Evolutionary conservation across 352 stramenopile species (phyloP).

Genomic region (Phytophthora quininea): DNA sequence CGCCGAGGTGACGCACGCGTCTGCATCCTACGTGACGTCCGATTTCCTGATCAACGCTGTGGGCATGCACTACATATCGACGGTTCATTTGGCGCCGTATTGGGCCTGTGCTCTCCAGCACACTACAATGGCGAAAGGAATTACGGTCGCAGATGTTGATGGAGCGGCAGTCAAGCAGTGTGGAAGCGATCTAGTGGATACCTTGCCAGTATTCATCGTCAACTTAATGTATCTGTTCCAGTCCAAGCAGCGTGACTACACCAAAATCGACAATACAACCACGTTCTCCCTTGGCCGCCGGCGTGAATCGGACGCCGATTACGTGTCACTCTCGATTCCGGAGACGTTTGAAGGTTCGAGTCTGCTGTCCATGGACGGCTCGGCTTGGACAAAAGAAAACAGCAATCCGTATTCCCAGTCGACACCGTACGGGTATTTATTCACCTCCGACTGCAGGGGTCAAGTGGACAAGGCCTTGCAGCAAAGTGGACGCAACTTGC

Average conservation of each 20-base stretch:
- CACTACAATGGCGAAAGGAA: conserved; percentile 39
- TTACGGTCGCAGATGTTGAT: conserved; percentile 24
- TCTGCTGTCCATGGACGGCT: conserved; percentile 32
- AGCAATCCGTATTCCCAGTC: conserved; percentile 6
- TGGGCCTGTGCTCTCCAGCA: conserved; percentile 44
- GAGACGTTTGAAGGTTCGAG: conserved; percentile 26
- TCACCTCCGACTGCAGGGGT: conserved; percentile 33
- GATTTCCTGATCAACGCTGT: conserved; percentile 33
- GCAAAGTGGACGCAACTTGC: conserved; percentile 32
- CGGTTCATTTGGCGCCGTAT: conserved; percentile 37
- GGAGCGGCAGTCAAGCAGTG: conserved; percentile 18
- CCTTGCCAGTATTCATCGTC: conserved; percentile 31
- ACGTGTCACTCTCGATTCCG: conserved; percentile 13
- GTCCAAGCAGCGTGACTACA: conserved; percentile 27
- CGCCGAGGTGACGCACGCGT: conserved; percentile 35
- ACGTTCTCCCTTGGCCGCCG: conserved; percentile 28
- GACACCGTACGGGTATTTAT: conserved; percentile 46
- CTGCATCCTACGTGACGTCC: conserved; percentile 22
- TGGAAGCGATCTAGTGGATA: conserved; percentile 13
- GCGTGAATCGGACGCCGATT: conserved; percentile 21
- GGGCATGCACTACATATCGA: conserved; percentile 38
- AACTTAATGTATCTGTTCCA: conserved; percentile 48
- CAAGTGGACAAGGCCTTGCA: conserved; percentile 24
- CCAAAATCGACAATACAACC: conserved; percentile 41
- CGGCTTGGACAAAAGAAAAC: conserved; percentile 30